A percentile compares a stretch with the other conserved stretches of the same genome.
Evolutionary conservation across 768 basidiomycete species (phyloP).

Genomic region (Clavaria fumosa): DNA sequence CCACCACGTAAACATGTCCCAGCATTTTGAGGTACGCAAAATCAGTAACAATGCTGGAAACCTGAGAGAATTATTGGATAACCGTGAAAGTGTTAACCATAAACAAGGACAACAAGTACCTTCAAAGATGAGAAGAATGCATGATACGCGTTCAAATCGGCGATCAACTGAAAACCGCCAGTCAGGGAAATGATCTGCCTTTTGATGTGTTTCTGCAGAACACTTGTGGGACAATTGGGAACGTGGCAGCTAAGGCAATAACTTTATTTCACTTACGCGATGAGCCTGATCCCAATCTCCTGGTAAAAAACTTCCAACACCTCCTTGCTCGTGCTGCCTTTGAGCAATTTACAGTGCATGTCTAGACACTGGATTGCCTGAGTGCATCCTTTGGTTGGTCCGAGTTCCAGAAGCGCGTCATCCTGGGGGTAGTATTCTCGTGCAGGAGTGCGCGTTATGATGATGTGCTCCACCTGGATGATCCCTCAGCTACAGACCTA

Average conservation of each 20-base stretch:
- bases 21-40: conserved; percentile 95
- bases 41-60: conserved; percentile 69
- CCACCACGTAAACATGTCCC: conserved; percentile 90
- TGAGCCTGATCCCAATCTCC: conserved; percentile 84
- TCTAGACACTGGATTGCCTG: conserved; percentile 83
- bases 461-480: conserved; percentile 79
- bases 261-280: conserved; percentile 38
- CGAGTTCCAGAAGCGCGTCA: conserved; percentile 62
- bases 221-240: conserved; percentile 29
- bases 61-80: conserved; percentile 20
- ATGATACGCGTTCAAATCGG: conserved; percentile 91
- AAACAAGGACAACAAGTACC: conserved; percentile 22
- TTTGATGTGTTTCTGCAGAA: conserved; percentile 93
- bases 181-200: conserved; percentile 89
- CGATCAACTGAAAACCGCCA: conserved; percentile 92
- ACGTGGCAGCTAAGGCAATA: conserved; percentile 2
- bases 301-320: conserved; percentile 97
- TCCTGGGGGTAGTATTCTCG: conserved; percentile 87
- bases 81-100: neutral
- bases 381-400: conserved; percentile 75
- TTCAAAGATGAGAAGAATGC: conserved; percentile 77
- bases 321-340: conserved; percentile 89
- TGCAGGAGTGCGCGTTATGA: conserved; percentile 64
- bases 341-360: conserved; percentile 80
- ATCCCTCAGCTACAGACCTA: neutral